These are phyloP conservation scores for Ceratocystis cubensis DNA, from an alignment of 2,329 filamentous ascomycete genomes.

Conservation along the genomic window DNA sequence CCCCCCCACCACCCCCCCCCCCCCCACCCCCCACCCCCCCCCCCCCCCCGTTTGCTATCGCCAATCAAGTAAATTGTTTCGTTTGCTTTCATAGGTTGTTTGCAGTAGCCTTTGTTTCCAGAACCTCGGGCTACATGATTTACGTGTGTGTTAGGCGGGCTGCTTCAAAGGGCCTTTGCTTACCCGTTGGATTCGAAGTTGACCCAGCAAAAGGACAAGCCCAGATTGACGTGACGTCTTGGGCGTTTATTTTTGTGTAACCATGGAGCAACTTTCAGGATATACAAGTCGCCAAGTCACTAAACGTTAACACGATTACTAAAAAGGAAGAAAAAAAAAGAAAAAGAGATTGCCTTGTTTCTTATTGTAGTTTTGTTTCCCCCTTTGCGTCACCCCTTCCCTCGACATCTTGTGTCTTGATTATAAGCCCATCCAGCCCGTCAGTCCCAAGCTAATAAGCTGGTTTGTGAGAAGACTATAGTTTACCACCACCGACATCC, in stretches of 20 bases:
- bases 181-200: neutral
- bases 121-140: too few species aligned
- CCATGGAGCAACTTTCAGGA: neutral
- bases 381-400: too few species aligned
- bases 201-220: neutral
- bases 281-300: neutral
- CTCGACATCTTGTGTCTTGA: too few species aligned
- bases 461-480: too few species aligned
- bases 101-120: neutral
- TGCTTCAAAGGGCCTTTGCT: neutral
- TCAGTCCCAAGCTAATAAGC: too few species aligned
- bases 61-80: neutral
- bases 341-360: neutral
- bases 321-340: neutral
- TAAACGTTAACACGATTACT: neutral
- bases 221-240: too few species aligned
- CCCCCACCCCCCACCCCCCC: too few species aligned
- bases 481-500: too few species aligned
- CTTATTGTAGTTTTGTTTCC: too few species aligned
- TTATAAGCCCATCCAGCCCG: too few species aligned
- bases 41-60: too few species aligned
- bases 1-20: too few species aligned
- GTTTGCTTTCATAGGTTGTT: neutral
- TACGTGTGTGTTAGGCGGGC: neutral
- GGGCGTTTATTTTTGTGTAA: neutral